A percentile compares a stretch with the other conserved stretches of the same genome.
Evolutionary conservation across 768 basidiomycete species (phyloP).

Genomic region (Auricularia sp.): DNA sequence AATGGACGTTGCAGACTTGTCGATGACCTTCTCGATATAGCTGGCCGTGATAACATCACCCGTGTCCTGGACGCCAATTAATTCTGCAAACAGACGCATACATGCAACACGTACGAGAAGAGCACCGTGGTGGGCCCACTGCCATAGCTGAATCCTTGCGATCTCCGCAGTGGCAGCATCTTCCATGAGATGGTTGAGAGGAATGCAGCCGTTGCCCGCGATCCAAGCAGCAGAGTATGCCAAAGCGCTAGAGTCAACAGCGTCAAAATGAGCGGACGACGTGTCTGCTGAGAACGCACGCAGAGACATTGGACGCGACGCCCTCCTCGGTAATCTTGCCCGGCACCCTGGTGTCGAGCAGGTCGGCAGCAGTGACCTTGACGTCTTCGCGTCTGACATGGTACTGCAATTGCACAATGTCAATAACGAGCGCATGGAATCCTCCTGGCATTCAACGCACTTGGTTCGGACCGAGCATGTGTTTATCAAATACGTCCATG

Average conservation of each 20-base stretch:
- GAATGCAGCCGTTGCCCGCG: conserved; percentile 94
- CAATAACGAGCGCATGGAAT: not conserved
- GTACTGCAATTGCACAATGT: conserved; percentile 42
- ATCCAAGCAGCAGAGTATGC: conserved; percentile 95
- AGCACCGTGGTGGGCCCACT: conserved; percentile 76
- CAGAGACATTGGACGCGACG: conserved; percentile 77
- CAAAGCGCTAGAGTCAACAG: conserved; percentile 32
- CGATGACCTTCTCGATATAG: conserved; percentile 57
- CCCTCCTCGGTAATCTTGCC: conserved; percentile 85
- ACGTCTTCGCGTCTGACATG: conserved; percentile 89
- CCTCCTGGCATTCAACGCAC: conserved; percentile 26
- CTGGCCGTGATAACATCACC: conserved; percentile 59
- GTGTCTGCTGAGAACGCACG: conserved; percentile 16
- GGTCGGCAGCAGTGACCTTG: conserved; percentile 74
- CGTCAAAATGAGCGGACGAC: not conserved
- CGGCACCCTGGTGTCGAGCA: conserved; percentile 71
- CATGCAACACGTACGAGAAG: not conserved
- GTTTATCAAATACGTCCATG: conserved; percentile 76
- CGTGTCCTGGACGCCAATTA: conserved; percentile 34
- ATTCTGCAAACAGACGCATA: not conserved
- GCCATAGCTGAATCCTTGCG: conserved; percentile 95
- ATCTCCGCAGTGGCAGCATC: conserved; percentile 99
- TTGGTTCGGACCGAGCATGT: conserved; percentile 98
- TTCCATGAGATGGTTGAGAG: conserved; percentile 94
- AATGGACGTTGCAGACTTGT: conserved; percentile 60